These are phyloP conservation scores for Skeletonema potamos DNA, from an alignment of 108 stramenopile genomes.

Conservation along the genomic window DNA sequence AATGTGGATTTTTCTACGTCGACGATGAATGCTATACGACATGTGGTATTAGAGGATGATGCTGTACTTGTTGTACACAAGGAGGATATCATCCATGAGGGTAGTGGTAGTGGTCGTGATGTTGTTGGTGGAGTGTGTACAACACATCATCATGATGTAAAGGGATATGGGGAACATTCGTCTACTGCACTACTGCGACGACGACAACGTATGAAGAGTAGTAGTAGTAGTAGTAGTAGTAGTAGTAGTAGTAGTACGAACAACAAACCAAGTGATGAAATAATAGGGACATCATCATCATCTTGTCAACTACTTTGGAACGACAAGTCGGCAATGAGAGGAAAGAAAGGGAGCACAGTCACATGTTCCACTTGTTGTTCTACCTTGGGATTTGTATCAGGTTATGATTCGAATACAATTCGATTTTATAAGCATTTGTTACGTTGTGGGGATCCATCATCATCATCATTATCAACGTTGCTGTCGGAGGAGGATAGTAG, in stretches of 20 bases:
- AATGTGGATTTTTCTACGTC: conserved; percentile 45
- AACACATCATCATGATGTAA: conserved; percentile 40
- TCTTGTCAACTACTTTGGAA: conserved; percentile 20
- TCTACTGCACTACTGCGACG: background rate
- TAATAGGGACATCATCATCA: background rate
- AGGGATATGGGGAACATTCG: conserved; percentile 64
- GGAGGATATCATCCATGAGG: conserved; percentile 45
- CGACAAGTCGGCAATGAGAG: conserved; percentile 25
- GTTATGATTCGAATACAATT: conserved; percentile 52
- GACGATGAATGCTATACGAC: conserved; percentile 32
- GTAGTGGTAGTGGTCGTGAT: conserved; percentile 32
- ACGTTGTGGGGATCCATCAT: conserved; percentile 25
- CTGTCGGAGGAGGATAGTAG: background rate
- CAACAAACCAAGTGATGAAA: too few relatives aligned
- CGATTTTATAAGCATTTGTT: conserved; percentile 76
- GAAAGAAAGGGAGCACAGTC: conserved; percentile 1
- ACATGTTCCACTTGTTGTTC: conserved; percentile 57
- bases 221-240: too few relatives aligned
- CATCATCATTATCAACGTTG: background rate
- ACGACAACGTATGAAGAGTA: background rate
- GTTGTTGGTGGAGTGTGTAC: conserved; percentile 43
- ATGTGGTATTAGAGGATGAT: conserved; percentile 59
- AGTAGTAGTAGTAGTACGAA: too few relatives aligned
- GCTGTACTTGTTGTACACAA: conserved; percentile 58
- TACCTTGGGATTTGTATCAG: conserved; percentile 68